Conservation (phyloP, 2,329 filamentous ascomycete genomes). For the Moelleriella libera region DNA sequence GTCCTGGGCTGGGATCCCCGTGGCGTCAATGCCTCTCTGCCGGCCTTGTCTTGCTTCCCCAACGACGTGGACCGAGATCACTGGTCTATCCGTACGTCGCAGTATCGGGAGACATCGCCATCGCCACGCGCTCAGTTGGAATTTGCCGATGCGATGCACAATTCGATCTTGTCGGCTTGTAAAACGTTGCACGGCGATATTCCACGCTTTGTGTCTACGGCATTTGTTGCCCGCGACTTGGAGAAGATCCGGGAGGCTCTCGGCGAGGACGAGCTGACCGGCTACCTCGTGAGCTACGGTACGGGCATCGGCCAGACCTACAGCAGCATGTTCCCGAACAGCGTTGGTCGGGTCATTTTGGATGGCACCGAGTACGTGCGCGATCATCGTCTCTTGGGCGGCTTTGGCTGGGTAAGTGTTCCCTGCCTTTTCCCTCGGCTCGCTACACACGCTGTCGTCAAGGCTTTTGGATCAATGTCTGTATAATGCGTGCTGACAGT, state of each 20-base stretch:
- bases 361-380: slow-evolving; percentile 33
- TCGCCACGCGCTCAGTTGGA: slow-evolving; percentile 23
- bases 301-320: slow-evolving; percentile 38
- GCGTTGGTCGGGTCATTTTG: slow-evolving; percentile 31
- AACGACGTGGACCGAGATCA: slow-evolving; percentile 29
- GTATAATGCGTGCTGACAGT: neutral
- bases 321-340: slow-evolving; percentile 33
- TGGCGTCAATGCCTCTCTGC: slow-evolving; percentile 33
- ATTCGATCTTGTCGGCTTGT: slow-evolving; percentile 29
- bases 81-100: slow-evolving; percentile 25
- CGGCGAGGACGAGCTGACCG: slow-evolving; percentile 30
- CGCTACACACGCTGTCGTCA: neutral
- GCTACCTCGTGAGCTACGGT: slow-evolving; percentile 36
- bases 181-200: slow-evolving; percentile 28
- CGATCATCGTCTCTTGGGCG: slow-evolving; percentile 29
- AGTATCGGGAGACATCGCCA: slow-evolving; percentile 22
- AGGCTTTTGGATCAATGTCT: neutral
- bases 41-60: slow-evolving; percentile 30
- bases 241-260: slow-evolving; percentile 32
- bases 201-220: slow-evolving; percentile 29
- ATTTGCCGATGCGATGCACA: slow-evolving; percentile 29
- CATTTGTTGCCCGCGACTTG: slow-evolving; percentile 31
- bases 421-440: neutral
- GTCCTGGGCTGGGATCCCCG: slow-evolving; percentile 41
- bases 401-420: slow-evolving; percentile 23